Percentiles rank a stretch among this genome's conserved stretches.
phyloP scores from a whole-genome alignment of 306 rosid genomes.

The Delonix regia region DNA sequence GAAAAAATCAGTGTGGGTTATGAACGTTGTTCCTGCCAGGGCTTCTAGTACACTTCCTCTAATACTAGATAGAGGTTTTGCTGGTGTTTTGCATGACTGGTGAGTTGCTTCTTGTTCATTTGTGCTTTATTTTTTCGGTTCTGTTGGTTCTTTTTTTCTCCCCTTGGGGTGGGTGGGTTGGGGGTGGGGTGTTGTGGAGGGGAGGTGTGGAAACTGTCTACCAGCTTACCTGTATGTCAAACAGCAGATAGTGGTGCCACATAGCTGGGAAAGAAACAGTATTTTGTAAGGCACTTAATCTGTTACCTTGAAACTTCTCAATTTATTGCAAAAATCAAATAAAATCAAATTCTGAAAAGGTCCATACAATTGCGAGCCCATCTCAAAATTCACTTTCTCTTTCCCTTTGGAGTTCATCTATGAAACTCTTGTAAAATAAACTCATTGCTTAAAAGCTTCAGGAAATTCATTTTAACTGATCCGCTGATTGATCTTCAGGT shows the following conservation, averaged over 20 bases:
- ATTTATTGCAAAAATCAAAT: constrained; percentile 9
- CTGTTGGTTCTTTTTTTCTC: too few relatives aligned
- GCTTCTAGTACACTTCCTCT: constrained; percentile 79
- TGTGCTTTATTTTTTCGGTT: not conserved
- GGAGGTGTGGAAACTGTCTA: not conserved
- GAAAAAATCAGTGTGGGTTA: constrained; percentile 84
- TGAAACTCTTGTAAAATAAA: constrained; percentile 23
- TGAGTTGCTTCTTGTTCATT: constrained; percentile 40
- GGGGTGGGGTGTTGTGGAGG: not conserved
- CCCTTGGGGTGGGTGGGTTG: too few relatives aligned
- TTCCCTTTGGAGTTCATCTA: not conserved
- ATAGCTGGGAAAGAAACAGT: constrained; percentile 11
- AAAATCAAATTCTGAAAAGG: constrained; percentile 8
- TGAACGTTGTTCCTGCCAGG: constrained; percentile 80
- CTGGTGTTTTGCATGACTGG: constrained; percentile 91
- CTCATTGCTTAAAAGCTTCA: constrained; percentile 5
- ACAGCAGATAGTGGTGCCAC: not conserved
- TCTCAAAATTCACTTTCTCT: not conserved
- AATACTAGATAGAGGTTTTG: constrained; percentile 75
- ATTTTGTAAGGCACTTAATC: not conserved
- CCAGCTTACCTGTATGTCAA: not conserved
- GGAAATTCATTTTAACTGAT: constrained; percentile 23
- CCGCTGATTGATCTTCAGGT: constrained; percentile 57
- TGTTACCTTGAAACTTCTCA: not conserved
- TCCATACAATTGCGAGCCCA: constrained; percentile 8